Conservation (phyloP, 2,329 filamentous ascomycete genomes). For the Penicillium griseofulvum region DNA sequence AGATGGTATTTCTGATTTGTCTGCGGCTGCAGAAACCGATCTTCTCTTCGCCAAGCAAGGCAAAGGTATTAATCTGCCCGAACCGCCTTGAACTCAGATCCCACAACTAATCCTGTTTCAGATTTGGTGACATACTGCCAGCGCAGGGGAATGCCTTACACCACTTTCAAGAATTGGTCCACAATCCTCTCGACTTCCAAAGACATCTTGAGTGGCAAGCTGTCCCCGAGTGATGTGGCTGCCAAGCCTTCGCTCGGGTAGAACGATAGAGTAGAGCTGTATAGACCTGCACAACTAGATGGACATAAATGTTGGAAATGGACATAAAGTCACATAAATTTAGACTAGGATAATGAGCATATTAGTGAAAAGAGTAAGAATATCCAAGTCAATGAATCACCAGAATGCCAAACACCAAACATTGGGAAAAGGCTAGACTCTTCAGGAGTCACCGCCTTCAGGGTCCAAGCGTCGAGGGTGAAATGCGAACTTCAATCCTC, state of each 20-base stretch:
- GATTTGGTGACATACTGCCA: conserved; percentile 88
- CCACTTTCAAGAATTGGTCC: conserved; percentile 79
- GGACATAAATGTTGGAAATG: conserved; percentile 1
- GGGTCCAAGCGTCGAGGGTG: conserved; percentile 17
- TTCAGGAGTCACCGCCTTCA: conserved; percentile 33
- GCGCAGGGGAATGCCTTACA: conserved; percentile 79
- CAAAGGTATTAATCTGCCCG: conserved; percentile 58
- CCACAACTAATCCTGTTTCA: conserved; percentile 33
- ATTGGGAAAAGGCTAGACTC: background rate
- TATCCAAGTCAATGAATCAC: background rate
- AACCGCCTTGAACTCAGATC: background rate
- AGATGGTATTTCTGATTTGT: conserved; percentile 89
- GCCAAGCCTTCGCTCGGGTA: conserved; percentile 14
- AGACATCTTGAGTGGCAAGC: conserved; percentile 71
- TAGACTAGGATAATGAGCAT: background rate
- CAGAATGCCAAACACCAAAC: background rate
- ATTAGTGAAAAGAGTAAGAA: background rate
- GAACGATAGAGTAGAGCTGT: background rate
- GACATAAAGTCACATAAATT: background rate
- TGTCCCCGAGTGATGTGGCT: conserved; percentile 68
- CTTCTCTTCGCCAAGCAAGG: conserved; percentile 91
- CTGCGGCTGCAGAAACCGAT: conserved; percentile 88
- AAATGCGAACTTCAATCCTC: conserved; percentile 10
- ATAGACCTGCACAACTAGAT: conserved; percentile 10
- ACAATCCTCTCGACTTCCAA: conserved; percentile 74